Evolutionary conservation across 495 filamentous ascomycete species (phyloP).

Genomic region (Gamarada debralockiae): DNA sequence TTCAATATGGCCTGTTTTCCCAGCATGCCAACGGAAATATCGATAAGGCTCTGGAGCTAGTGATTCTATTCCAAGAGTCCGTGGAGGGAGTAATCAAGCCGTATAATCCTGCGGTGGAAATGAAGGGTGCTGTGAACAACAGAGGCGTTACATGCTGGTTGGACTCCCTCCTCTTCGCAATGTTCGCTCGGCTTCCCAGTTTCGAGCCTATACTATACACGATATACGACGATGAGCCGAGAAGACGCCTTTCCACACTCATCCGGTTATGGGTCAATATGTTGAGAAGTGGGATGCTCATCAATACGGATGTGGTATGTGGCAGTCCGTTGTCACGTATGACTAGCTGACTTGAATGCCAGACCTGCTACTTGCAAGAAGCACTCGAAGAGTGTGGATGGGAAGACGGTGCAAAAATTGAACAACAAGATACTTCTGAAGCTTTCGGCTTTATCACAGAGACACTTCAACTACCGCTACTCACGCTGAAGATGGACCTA

Average conservation of each 20-base stretch:
- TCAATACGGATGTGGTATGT: constrained; percentile 80
- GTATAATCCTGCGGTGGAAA: constrained; percentile 63
- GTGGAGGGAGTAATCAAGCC: constrained; percentile 74
- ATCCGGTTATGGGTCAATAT: constrained; percentile 92
- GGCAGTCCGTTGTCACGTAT: not conserved
- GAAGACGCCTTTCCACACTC: constrained; percentile 66
- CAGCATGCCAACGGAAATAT: constrained; percentile 63
- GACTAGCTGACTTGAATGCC: constrained; percentile 19
- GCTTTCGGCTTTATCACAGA: constrained; percentile 94
- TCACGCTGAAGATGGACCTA: constrained; percentile 91
- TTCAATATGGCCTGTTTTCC: constrained; percentile 64
- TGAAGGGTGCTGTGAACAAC: constrained; percentile 86
- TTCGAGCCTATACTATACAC: constrained; percentile 89
- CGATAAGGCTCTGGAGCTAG: constrained; percentile 70
- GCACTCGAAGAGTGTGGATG: constrained; percentile 86
- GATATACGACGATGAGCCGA: constrained; percentile 61
- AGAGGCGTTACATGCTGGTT: constrained; percentile 86
- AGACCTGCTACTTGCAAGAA: constrained; percentile 82
- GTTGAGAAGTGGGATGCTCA: constrained; percentile 77
- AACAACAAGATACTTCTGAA: constrained; percentile 92
- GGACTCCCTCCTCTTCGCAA: constrained; percentile 89
- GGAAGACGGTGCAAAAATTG: constrained; percentile 69
- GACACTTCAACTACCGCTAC: constrained; percentile 77
- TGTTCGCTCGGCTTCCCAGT: constrained; percentile 86
- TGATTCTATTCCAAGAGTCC: constrained; percentile 72